Conservation (phyloP, 108 stramenopile genomes). For the Skeletonema costatum region DNA sequence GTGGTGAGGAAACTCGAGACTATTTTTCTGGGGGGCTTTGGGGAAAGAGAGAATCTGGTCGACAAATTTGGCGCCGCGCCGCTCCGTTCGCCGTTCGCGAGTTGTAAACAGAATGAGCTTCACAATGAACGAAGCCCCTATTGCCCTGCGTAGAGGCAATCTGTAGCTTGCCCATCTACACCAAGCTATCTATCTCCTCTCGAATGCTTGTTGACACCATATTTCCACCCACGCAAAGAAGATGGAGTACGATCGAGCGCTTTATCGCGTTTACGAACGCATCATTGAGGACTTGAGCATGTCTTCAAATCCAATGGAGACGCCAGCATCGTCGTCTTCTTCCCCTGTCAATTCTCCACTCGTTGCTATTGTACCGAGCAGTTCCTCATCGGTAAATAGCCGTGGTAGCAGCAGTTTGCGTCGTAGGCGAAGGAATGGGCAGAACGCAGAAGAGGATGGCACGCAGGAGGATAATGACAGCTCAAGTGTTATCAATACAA, state of each 20-base stretch:
- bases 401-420: conserved; percentile 1
- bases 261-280: conserved; percentile 42
- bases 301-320: conserved; percentile 36
- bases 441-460: not conserved
- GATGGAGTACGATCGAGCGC: conserved; percentile 58
- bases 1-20: too few relatives aligned
- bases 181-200: too few relatives aligned
- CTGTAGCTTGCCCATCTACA: too few relatives aligned
- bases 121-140: too few relatives aligned
- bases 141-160: too few relatives aligned
- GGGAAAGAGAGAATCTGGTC: too few relatives aligned
- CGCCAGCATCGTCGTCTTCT: not conserved
- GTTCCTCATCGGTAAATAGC: not conserved
- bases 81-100: too few relatives aligned
- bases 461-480: not conserved
- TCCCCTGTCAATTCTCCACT: not conserved
- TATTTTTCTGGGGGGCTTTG: too few relatives aligned
- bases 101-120: too few relatives aligned
- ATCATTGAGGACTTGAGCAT: conserved; percentile 54
- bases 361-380: not conserved
- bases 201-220: not conserved
- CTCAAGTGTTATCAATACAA: not conserved
- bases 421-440: not conserved
- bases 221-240: not conserved
- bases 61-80: too few relatives aligned